Percentiles rank a stretch among this genome's conserved stretches.
phyloP scores from a whole-genome alignment of 331 rosid genomes.

The Quercus tomentella region DNA sequence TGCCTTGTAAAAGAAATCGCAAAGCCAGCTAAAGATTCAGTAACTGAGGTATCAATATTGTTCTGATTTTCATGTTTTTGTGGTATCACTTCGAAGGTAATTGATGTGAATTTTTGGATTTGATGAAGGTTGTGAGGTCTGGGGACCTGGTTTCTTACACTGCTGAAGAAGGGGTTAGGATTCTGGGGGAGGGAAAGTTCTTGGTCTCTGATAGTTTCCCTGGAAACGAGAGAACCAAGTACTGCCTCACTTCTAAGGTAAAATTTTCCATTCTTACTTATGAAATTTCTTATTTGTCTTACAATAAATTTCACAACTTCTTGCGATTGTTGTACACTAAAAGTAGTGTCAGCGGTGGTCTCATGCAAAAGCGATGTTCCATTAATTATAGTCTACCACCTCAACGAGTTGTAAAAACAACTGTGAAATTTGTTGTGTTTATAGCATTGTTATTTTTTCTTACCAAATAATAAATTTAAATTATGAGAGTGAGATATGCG shows the following conservation, averaged over 20 bases:
- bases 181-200: slow-evolving; percentile 96
- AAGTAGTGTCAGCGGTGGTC: no score
- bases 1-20: slow-evolving; percentile 91
- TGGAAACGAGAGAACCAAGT: slow-evolving; percentile 95
- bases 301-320: no score
- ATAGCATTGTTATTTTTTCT: not conserved
- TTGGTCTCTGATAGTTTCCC: slow-evolving; percentile 97
- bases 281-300: not conserved
- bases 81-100: not conserved
- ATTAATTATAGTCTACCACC: no score
- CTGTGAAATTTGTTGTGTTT: no score
- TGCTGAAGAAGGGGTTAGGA: slow-evolving; percentile 96
- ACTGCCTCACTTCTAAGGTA: slow-evolving; percentile 99
- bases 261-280: not conserved
- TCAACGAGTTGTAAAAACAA: no score
- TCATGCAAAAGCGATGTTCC: no score
- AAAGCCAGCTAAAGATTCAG: slow-evolving; percentile 95
- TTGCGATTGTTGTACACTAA: no score
- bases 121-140: slow-evolving; percentile 91
- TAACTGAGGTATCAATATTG: slow-evolving; percentile 59
- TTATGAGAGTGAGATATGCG: not conserved
- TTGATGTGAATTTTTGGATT: not conserved
- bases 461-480: not conserved
- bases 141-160: slow-evolving; percentile 90
- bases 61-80: not conserved